Evolutionary conservation across 139 green algal genomes (phyloP), one percentile per base, ranked within the genome.

Genomic region (Astrephomene gubernaculifera): DNA sequence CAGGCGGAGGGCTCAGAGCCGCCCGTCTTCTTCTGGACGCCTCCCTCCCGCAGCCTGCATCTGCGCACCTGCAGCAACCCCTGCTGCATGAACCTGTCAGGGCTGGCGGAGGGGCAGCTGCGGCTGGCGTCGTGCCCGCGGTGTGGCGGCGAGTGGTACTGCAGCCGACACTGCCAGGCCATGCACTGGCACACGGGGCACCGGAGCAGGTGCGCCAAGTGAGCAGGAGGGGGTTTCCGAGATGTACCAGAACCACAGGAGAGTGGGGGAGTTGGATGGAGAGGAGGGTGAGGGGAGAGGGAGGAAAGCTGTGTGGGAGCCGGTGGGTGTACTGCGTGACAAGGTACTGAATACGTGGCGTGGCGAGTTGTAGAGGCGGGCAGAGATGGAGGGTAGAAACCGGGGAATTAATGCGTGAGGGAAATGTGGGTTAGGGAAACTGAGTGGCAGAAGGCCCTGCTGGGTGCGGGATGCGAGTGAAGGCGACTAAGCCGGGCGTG

Each of bases 1-100:
- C 5, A 44, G 57, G 29, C 57, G 27, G 38, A 1, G 57, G n/a
- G n/a, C n/a, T n/a, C n/a, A n/a, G 75, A 38, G 38, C 2, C 39
- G 36, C n/a, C 38, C 17, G 22, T 21, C 21, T 84, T 84, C 63
- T 84, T 84, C 78, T 84, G 78, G 78, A 33, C 65, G 78, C 78
- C 78, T 1, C 78, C 78, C 43, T 75, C 61, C 0, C 43, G 9
- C 2, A n/a, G 31, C 43, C 3, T 49, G 43, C 35, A 24, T 43
- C 78, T 84, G 78, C 78, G 63, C 61, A 67, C 21, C n/a, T 84
- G 78, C 78, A 31, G 19, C 64, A 75, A 74, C 61, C 78, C 78
- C 44, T 84, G 78, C 60, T 84, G 78, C 63, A 84, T 84, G 63
- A 84, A 84, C 63, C 78, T 84, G n/a, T 84, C 78, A 43, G 78